Evolutionary conservation across 202 grass and related monocot species (phyloP).

Genomic region (Panicum virgatum): DNA sequence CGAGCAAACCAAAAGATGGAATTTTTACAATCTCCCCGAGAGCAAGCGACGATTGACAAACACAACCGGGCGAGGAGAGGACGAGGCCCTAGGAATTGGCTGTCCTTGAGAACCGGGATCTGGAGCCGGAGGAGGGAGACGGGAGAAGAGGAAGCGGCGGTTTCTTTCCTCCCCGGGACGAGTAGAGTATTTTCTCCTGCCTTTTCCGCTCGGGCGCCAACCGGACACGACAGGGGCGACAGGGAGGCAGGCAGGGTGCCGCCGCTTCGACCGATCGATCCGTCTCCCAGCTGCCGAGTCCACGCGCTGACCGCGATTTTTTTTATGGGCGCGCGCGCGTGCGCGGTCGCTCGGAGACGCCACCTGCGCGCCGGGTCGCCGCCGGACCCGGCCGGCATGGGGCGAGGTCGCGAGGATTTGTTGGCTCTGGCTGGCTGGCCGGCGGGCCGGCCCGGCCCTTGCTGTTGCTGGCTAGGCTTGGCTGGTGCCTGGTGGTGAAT

Average conservation of each 20-base stretch:
- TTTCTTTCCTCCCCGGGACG: not conserved
- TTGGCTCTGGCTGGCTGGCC: not conserved
- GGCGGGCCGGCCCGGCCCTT: not conserved
- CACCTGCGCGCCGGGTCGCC: not conserved
- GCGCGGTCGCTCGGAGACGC: not conserved
- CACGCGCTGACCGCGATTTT: constrained; percentile 37
- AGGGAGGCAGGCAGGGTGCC: constrained; percentile 15
- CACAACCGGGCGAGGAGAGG: not conserved
- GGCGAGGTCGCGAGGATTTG: not conserved
- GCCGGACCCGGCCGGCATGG: constrained; percentile 42
- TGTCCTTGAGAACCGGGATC: not conserved
- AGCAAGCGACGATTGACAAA: not conserved
- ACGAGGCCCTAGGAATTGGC: not conserved
- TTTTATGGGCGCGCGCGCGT: not conserved
- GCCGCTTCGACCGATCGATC: not conserved
- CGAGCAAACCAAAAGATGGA: not conserved
- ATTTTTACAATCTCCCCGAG: not conserved
- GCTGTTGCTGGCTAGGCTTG: not conserved
- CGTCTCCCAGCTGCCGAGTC: constrained; percentile 18
- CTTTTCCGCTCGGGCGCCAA: not conserved
- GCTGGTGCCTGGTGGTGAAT: not conserved
- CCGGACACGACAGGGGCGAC: constrained; percentile 23
- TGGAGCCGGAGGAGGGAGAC: not conserved
- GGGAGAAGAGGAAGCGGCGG: not conserved
- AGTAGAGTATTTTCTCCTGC: not conserved